These are phyloP conservation scores for Parathielavia appendiculata DNA, from an alignment of 495 filamentous ascomycete genomes.

Conservation along the genomic window DNA sequence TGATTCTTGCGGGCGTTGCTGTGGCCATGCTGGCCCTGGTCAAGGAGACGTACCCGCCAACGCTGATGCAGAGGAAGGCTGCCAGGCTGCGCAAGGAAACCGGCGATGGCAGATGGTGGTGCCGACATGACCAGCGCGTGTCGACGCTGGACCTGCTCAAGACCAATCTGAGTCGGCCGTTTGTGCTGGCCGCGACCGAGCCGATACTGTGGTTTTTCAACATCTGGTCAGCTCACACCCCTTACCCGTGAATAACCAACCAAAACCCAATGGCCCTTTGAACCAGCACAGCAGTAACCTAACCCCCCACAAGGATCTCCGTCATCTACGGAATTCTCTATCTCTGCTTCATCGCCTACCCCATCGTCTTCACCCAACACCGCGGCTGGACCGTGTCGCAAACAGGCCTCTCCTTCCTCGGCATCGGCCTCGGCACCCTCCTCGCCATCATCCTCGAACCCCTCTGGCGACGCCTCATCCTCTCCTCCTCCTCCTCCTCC, in stretches of 20 bases:
- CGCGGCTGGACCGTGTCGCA: constrained; percentile 71
- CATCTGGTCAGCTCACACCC: constrained; percentile 39
- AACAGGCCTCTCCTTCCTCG: constrained; percentile 71
- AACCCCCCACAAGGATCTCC: constrained; percentile 36
- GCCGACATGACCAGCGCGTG: constrained; percentile 63
- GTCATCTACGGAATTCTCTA: constrained; percentile 69
- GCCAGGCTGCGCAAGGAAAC: constrained; percentile 65
- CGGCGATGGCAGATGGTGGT: constrained; percentile 70
- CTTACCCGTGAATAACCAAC: not conserved
- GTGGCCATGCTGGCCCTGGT: constrained; percentile 49
- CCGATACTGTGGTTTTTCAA: constrained; percentile 87
- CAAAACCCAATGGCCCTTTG: not conserved
- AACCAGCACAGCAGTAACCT: not conserved
- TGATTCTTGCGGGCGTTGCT: constrained; percentile 60
- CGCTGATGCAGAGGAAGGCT: constrained; percentile 64
- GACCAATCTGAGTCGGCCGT: constrained; percentile 68
- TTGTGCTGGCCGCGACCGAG: constrained; percentile 72
- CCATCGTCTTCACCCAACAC: constrained; percentile 67
- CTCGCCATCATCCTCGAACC: constrained; percentile 64
- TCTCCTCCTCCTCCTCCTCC: constrained; percentile 54
- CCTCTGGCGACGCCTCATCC: constrained; percentile 65
- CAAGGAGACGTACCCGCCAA: constrained; percentile 74
- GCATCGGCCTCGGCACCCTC: constrained; percentile 73
- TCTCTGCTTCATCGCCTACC: constrained; percentile 79
- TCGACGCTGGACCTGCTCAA: constrained; percentile 48